phyloP scores from a whole-genome alignment of 805 yeast genomes.

The Hanseniaspora nectarophila region DNA sequence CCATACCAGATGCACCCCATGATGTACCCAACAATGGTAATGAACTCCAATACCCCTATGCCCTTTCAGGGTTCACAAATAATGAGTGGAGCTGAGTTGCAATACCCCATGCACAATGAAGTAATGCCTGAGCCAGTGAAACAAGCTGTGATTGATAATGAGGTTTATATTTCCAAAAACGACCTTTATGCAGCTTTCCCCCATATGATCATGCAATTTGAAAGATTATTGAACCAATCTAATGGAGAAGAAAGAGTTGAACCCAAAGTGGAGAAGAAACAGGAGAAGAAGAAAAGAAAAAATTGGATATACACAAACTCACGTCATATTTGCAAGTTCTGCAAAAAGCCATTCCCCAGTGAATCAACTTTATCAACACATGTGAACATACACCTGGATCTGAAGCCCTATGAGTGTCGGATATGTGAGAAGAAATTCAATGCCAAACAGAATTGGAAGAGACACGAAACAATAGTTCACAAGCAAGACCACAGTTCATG shows the following conservation, averaged over 20 bases:
- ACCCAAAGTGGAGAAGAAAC: not conserved
- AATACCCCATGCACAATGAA: not conserved
- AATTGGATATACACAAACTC: not conserved
- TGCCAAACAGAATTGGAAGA: slow-evolving; percentile 26
- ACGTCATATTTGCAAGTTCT: not conserved
- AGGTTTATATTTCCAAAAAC: not conserved
- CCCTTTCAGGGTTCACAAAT: no score
- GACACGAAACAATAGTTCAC: slow-evolving; percentile 20
- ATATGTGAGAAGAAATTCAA: slow-evolving; percentile 55
- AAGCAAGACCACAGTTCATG: no score
- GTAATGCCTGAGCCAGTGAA: no score
- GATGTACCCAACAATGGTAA: not conserved
- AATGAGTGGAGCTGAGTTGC: no score
- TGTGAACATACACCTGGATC: slow-evolving; percentile 72
- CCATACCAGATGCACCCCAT: not conserved
- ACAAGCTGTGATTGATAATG: not conserved
- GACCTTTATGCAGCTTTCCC: not conserved
- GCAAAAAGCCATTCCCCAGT: not conserved
- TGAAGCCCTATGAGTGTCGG: slow-evolving; percentile 72
- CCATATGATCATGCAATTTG: not conserved
- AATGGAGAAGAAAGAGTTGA: not conserved
- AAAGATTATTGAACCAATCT: not conserved
- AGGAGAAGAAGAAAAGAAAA: not conserved
- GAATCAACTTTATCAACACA: slow-evolving; percentile 53
- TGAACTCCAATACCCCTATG: not conserved